Base-by-base conservation (phyloP, 257 asterid species). In the Catharanthus roseus region DNA sequence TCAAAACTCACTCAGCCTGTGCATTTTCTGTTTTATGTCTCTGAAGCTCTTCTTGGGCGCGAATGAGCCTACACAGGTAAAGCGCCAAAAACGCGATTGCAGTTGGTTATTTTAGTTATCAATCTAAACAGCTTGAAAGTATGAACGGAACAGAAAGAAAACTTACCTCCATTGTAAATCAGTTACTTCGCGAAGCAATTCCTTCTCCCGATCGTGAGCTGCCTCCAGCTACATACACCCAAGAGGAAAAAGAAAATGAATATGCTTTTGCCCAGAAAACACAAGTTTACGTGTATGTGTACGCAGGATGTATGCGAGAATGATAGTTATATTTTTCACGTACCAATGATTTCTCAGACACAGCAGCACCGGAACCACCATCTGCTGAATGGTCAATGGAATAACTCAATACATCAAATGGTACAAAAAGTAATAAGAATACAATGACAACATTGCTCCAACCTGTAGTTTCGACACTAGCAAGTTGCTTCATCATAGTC, bases 151-250 rank as follows among this genome's bases (percentile, higher is more conserved):
- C 47, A 3, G 15, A 34, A 68, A 13, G 28, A 38, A 38, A 38
- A 38, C 8, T 38, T 86, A 92, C 98, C 98, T 90, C 83, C 80
- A 80, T 54, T 90, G 96, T 38, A 90, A 72, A 75, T 93, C 98
- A 67, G 83, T 74, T 66, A 89, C 82, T 83, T 90, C 95, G 19
- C 84, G 88, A 60, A 88, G 85, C 75, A 88, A 69, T 57, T 90
- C 95, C 77, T 87, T 90, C 66, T 93, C 98, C 78, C 87, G 77
- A 28, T 90, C 96, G 57, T 87, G 90, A 73, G 96, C 91, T 44
- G 85, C 85, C 78, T 93, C 98, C 69, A 93, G 69, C 98, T 93
- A 66, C 77, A 84, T 93, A 66, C 77, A 84, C 36, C 71, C 64
- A 36, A n/a, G 57, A 73, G 63, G 26, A 41, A 69, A 72, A 16